phyloP scores from a whole-genome alignment of 345 rosid species.

The Salix arbutifolia region DNA sequence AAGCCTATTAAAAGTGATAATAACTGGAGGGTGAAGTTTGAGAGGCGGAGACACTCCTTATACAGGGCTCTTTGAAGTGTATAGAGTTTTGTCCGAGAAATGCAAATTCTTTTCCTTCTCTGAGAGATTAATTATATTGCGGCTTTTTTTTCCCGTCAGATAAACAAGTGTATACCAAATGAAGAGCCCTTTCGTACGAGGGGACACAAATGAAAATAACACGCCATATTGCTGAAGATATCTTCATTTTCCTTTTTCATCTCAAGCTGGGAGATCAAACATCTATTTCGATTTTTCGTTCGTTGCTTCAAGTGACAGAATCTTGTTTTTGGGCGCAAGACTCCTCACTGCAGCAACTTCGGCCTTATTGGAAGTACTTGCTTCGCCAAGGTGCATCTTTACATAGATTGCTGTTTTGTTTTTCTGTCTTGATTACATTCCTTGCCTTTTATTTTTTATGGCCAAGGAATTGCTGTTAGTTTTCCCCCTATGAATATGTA shows the following conservation, averaged over 20 bases:
- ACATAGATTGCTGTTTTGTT: background rate
- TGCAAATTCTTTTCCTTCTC: slow-evolving; percentile 25
- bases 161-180: slow-evolving; percentile 24
- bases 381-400: slow-evolving; percentile 8
- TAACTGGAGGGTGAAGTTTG: slow-evolving; percentile 47
- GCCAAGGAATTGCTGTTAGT: slow-evolving; percentile 15
- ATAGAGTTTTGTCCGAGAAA: slow-evolving; percentile 25
- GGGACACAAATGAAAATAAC: slow-evolving; percentile 14
- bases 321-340: background rate
- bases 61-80: slow-evolving; percentile 36
- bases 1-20: slow-evolving; percentile 45
- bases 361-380: background rate
- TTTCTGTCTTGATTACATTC: slow-evolving; percentile 12
- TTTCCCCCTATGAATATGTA: background rate
- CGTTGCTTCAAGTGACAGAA: background rate
- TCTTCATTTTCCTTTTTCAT: background rate
- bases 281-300: background rate
- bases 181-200: slow-evolving; percentile 20
- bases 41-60: slow-evolving; percentile 42
- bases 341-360: background rate
- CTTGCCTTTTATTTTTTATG: slow-evolving; percentile 30
- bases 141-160: slow-evolving; percentile 31
- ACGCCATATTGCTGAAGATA: slow-evolving; percentile 1
- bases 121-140: slow-evolving; percentile 34
- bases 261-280: slow-evolving; percentile 7